phyloP scores from a whole-genome alignment of 495 filamentous ascomycete genomes.

The Cercophora samala region DNA sequence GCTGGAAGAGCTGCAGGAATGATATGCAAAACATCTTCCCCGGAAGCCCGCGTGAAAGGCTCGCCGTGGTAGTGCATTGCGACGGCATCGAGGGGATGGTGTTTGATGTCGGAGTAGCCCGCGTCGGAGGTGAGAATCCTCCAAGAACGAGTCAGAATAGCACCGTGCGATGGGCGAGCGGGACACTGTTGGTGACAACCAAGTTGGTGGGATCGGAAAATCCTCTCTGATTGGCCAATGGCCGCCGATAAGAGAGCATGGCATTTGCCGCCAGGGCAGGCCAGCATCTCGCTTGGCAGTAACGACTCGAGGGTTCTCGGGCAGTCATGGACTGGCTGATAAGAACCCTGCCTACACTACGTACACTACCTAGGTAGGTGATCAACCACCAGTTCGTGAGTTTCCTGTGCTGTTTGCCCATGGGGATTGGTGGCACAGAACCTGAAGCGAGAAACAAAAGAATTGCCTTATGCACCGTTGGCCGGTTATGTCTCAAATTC shows the following conservation, averaged over 20 bases:
- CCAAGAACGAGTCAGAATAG: background rate
- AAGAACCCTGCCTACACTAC: background rate
- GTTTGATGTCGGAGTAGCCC: background rate
- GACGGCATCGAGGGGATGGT: background rate
- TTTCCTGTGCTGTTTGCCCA: too few species aligned
- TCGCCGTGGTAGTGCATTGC: background rate
- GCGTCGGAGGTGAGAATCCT: background rate
- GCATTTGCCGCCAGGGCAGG: background rate
- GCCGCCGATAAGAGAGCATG: background rate
- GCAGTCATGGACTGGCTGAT: background rate
- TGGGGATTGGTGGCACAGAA: too few species aligned
- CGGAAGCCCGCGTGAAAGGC: background rate
- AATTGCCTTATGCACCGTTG: background rate
- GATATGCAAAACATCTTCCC: background rate
- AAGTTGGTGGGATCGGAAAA: too few species aligned
- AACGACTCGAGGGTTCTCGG: background rate
- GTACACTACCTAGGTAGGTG: too few species aligned
- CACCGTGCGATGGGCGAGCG: background rate
- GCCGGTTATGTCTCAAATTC: background rate
- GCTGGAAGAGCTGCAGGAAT: background rate
- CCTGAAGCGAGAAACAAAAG: too few species aligned
- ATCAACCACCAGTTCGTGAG: too few species aligned
- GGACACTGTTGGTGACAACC: background rate
- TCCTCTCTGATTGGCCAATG: slow-evolving; percentile 5
- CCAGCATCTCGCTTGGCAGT: background rate